These are phyloP conservation scores for Petunia secreta DNA, from an alignment of 257 asterid species.

Conservation along the genomic window DNA sequence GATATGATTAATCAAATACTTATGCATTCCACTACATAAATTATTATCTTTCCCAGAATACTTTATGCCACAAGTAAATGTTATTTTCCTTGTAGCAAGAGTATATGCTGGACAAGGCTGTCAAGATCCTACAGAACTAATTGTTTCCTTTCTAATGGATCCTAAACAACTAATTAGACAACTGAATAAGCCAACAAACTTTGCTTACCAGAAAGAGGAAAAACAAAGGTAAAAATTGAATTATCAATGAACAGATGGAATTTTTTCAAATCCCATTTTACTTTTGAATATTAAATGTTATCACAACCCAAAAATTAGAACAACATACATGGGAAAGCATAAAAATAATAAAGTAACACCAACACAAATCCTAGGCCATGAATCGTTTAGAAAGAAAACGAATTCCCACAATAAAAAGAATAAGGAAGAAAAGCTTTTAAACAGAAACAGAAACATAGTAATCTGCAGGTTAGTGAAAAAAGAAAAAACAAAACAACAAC, in stretches of 20 bases:
- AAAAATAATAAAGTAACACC: conserved; percentile 2
- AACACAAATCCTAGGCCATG: background rate
- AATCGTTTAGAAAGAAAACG: background rate
- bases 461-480: too few relatives aligned
- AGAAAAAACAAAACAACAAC: too few relatives aligned
- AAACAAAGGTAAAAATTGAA: conserved; percentile 5
- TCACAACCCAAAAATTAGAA: background rate
- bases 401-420: too few relatives aligned
- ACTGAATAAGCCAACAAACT: background rate
- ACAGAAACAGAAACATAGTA: too few relatives aligned
- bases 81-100: conserved; percentile 4
- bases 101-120: conserved; percentile 21
- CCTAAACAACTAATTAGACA: background rate
- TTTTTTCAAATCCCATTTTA: background rate
- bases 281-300: background rate
- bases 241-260: background rate
- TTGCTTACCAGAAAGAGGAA: conserved; percentile 10
- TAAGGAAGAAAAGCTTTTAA: too few relatives aligned
- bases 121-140: background rate
- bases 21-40: background rate
- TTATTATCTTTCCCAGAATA: conserved; percentile 13
- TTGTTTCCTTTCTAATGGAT: background rate
- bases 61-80: conserved; percentile 16
- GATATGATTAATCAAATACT: conserved; percentile 1
- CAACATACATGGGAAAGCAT: background rate